Evolutionary conservation across 169 alveolate genomes (phyloP), one percentile per base, ranked within the genome.

Genomic region (Eimeria brunetti): DNA sequence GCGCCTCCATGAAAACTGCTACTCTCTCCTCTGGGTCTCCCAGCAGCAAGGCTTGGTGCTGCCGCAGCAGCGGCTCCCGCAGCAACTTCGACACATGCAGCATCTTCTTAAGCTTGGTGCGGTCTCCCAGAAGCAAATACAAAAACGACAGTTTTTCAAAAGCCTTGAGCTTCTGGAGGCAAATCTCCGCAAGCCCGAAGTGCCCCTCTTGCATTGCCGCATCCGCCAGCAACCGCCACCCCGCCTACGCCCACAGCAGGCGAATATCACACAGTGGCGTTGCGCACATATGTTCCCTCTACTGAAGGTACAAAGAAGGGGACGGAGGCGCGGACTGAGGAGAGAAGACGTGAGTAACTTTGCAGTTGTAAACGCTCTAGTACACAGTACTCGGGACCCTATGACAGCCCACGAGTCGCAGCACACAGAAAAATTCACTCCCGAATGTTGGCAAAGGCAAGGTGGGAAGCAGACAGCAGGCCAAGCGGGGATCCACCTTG

Each of bases 1-100:
- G 99, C 30, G 98, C 97, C 92, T 98, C 99, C 44, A 98, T 98
- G 88, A 99, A 94, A 51, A 98, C 97, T 94, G 97, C 97, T 33
- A 98, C 98, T 96, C 99, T 97, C 96, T 98, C 98, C 53, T 97
- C 98, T 62, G 98, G 97, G 78, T 98, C 98, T 20, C 99, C 99
- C 62, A 98, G 96, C 95, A 96, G 96, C 51, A 99, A 91, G n/a
- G 96, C 97, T 80, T 98, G 98, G 94, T 97, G 97, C 97, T 97
- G 98, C 94, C 98, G 96, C 33, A 98, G 80, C 97, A 97, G 96
- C 62, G 96, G 94, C 94, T 98, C 99, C 20, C 98, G 98, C 89
- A 98, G 88, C 94, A 97, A 97, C 95, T 97, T 94, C 8, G 98
- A 97, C 6, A 98, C 97, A 92, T 93, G 95, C 94, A 97, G 95